These are phyloP conservation scores for Ophiostoma ips DNA, from an alignment of 2,329 filamentous ascomycete species.

Conservation along the genomic window DNA sequence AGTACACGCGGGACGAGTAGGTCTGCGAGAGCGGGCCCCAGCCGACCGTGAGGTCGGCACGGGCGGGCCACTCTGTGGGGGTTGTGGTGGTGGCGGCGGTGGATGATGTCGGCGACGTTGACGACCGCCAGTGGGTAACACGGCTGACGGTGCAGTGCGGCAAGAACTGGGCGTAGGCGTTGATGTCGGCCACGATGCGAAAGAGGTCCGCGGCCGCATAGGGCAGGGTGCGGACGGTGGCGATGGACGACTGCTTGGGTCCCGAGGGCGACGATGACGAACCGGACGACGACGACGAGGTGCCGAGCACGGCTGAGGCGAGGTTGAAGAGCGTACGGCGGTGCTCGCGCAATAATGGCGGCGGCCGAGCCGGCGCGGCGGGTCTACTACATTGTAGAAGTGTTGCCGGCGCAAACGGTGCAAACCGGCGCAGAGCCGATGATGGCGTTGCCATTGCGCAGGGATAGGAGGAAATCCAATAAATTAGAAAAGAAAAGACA, in stretches of 20 bases:
- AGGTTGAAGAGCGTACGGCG: slow-evolving; percentile 20
- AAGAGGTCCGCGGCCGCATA: slow-evolving; percentile 62
- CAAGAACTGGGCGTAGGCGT: slow-evolving; percentile 74
- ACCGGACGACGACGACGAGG: not conserved
- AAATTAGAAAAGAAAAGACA: too few species aligned
- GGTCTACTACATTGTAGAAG: too few species aligned
- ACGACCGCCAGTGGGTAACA: slow-evolving; percentile 55
- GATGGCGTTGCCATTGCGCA: not conserved
- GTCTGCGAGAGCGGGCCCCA: slow-evolving; percentile 74
- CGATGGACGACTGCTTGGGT: slow-evolving; percentile 48
- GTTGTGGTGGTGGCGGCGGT: too few species aligned
- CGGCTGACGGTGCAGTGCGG: slow-evolving; percentile 71
- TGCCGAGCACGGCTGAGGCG: slow-evolving; percentile 4
- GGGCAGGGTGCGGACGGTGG: slow-evolving; percentile 61
- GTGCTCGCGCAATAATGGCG: too few species aligned
- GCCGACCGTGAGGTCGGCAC: slow-evolving; percentile 69
- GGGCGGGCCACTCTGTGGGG: slow-evolving; percentile 44
- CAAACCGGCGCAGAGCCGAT: slow-evolving; percentile 1
- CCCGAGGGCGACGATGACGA: not conserved
- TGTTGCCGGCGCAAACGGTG: not conserved
- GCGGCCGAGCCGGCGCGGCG: not conserved
- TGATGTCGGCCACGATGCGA: slow-evolving; percentile 74
- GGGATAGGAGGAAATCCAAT: too few species aligned
- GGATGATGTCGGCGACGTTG: too few species aligned
- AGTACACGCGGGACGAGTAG: slow-evolving; percentile 69